phyloP scores from a whole-genome alignment of 768 basidiomycete species.

The Lactarius sp. region DNA sequence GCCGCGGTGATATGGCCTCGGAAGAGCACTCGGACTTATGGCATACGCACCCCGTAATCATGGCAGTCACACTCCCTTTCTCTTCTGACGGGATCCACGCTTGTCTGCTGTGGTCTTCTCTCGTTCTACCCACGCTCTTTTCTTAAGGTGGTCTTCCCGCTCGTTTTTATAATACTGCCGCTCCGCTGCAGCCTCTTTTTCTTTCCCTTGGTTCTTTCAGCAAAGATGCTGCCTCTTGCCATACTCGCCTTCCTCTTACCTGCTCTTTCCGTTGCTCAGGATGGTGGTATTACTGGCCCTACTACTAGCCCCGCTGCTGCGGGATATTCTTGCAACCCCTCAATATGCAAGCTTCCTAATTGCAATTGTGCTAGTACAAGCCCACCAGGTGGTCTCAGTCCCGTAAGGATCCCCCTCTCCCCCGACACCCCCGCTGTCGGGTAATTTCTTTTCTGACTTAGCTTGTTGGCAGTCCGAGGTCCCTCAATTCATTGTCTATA shows the following conservation, averaged over 20 bases:
- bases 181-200: background rate
- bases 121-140: background rate
- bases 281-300: conserved; percentile 52
- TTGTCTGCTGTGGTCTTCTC: background rate
- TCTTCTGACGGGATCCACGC: background rate
- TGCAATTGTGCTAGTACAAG: conserved; percentile 71
- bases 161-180: background rate
- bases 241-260: conserved; percentile 24
- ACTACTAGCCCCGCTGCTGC: conserved; percentile 50
- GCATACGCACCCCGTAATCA: background rate
- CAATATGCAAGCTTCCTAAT: conserved; percentile 58
- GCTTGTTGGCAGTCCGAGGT: conserved; percentile 44
- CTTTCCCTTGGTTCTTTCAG: background rate
- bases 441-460: background rate
- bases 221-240: conserved; percentile 12
- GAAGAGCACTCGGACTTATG: background rate
- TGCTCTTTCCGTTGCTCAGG: conserved; percentile 33
- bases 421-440: background rate
- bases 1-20: background rate
- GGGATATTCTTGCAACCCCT: conserved; percentile 66
- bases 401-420: conserved; percentile 40
- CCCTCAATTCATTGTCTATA: conserved; percentile 68
- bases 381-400: conserved; percentile 65
- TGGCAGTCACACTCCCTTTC: background rate
- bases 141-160: background rate